A percentile compares a stretch with the other conserved stretches of the same genome.
Conservation (phyloP, 2,329 filamentous ascomycete species). For the Phoma herbarum region DNA sequence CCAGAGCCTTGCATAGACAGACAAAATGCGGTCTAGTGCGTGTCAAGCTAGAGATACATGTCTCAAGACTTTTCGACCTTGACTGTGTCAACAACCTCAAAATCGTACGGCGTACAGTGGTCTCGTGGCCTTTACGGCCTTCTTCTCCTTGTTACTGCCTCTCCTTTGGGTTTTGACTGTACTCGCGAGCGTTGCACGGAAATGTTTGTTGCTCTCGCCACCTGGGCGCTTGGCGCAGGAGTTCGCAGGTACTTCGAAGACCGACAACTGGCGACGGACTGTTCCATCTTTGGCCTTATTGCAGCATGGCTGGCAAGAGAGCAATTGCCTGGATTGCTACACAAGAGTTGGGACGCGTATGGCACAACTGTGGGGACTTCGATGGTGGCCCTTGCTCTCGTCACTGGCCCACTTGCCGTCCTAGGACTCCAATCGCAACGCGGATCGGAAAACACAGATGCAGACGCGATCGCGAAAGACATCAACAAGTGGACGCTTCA, state of each 20-base stretch:
- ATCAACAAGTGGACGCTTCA: slow-evolving; percentile 23
- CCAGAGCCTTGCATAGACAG: slow-evolving; percentile 18
- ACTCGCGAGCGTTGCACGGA: slow-evolving; percentile 13
- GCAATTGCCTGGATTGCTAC: slow-evolving; percentile 15
- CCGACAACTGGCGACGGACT: slow-evolving; percentile 32
- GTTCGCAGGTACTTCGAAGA: slow-evolving; percentile 32
- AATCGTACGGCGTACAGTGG: slow-evolving; percentile 1
- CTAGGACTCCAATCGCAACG: slow-evolving; percentile 14
- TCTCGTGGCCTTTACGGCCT: slow-evolving; percentile 13
- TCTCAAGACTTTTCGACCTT: slow-evolving; percentile 19
- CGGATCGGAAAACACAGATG: background rate
- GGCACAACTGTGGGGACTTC: slow-evolving; percentile 8
- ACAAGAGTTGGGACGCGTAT: slow-evolving; percentile 24
- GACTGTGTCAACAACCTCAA: slow-evolving; percentile 12
- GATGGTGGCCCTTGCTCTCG: slow-evolving; percentile 13
- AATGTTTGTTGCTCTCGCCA: slow-evolving; percentile 30
- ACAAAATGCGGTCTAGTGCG: slow-evolving; percentile 19
- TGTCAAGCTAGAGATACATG: slow-evolving; percentile 16
- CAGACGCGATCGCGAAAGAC: slow-evolving; percentile 4
- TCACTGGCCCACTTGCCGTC: slow-evolving; percentile 25
- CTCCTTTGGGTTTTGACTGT: slow-evolving; percentile 7
- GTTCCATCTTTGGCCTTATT: slow-evolving; percentile 26
- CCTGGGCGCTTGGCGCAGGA: slow-evolving; percentile 32
- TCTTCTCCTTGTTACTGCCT: background rate
- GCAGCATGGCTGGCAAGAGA: slow-evolving; percentile 21